A percentile compares a stretch with the other conserved stretches of the same genome.
Evolutionary conservation across 2,329 filamentous ascomycete genomes (phyloP).

Genomic region (Mycosphaerella sp.): DNA sequence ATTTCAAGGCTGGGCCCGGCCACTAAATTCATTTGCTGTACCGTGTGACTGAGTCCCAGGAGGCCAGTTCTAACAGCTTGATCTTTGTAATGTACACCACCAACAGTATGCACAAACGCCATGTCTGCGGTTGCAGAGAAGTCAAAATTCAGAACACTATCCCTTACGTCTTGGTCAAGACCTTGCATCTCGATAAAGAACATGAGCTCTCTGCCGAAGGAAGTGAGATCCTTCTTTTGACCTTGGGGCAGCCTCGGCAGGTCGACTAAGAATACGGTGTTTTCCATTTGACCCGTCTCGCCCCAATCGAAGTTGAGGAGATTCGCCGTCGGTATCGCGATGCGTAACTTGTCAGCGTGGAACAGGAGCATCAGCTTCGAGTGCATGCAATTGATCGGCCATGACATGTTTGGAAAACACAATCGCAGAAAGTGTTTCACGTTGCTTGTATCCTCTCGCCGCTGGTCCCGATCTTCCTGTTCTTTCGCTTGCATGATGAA

Average conservation of each 20-base stretch:
- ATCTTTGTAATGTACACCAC: slow-evolving; percentile 33
- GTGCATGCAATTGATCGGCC: slow-evolving; percentile 71
- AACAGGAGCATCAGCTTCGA: slow-evolving; percentile 92
- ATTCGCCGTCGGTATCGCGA: slow-evolving; percentile 85
- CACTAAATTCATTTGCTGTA: slow-evolving; percentile 57
- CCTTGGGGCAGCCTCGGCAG: slow-evolving; percentile 55
- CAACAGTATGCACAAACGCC: slow-evolving; percentile 77
- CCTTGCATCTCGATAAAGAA: slow-evolving; percentile 64
- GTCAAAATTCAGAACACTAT: slow-evolving; percentile 71
- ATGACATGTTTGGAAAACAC: slow-evolving; percentile 78
- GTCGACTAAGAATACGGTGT: slow-evolving; percentile 87
- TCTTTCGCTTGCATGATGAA: slow-evolving; percentile 57
- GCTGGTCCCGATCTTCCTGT: slow-evolving; percentile 34
- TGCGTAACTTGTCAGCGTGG: slow-evolving; percentile 63
- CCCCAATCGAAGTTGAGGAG: slow-evolving; percentile 85
- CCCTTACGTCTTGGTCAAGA: slow-evolving; percentile 57
- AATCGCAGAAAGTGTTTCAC: slow-evolving; percentile 47
- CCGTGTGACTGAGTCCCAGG: slow-evolving; percentile 62
- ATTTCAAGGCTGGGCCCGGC: slow-evolving; percentile 27
- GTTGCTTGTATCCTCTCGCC: slow-evolving; percentile 27
- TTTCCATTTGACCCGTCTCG: slow-evolving; percentile 76
- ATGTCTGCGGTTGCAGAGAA: slow-evolving; percentile 66
- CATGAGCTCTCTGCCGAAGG: slow-evolving; percentile 64
- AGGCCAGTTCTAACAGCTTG: slow-evolving; percentile 57
- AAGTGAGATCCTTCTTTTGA: slow-evolving; percentile 36